Percentiles rank a stretch among this genome's conserved stretches.
phyloP scores from a whole-genome alignment of 2,329 filamentous ascomycete genomes.

The Zelopaecilomyces penicillatus region DNA sequence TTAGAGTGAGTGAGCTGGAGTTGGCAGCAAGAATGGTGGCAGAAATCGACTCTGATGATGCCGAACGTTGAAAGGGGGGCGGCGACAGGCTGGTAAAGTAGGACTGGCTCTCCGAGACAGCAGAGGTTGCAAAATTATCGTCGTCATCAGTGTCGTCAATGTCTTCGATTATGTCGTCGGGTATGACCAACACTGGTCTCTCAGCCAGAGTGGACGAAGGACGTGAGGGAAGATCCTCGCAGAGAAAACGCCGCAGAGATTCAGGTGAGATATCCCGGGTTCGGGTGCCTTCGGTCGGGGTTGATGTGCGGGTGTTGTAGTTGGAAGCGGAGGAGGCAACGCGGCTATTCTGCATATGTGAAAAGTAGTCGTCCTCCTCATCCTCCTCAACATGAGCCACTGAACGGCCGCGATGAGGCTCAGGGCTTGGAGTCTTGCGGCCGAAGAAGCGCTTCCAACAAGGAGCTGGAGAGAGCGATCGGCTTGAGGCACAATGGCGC shows the following conservation, averaged over 20 bases:
- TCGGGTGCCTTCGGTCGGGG: constrained; percentile 31
- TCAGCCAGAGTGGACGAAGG: constrained; percentile 19
- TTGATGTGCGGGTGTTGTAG: constrained; percentile 4
- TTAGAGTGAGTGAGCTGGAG: constrained; percentile 16
- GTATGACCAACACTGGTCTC: constrained; percentile 24
- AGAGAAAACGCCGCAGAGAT: constrained; percentile 43
- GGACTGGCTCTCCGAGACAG: constrained; percentile 34
- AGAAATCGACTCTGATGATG: constrained; percentile 21
- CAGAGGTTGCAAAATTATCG: constrained; percentile 53
- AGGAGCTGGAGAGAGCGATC: constrained; percentile 41
- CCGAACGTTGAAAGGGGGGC: constrained; percentile 38
- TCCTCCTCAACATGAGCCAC: constrained; percentile 1
- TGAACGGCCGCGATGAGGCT: constrained; percentile 11
- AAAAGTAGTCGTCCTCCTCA: constrained; percentile 13
- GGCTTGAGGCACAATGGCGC: constrained; percentile 32
- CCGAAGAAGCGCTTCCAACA: constrained; percentile 45
- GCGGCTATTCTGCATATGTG: constrained; percentile 22
- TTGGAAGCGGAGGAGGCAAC: constrained; percentile 15
- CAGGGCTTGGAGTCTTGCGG: constrained; percentile 29
- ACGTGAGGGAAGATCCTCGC: constrained; percentile 32
- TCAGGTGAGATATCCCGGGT: constrained; percentile 48
- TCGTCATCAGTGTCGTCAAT: constrained; percentile 43
- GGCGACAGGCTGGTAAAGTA: constrained; percentile 43
- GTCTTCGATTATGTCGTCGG: constrained; percentile 29
- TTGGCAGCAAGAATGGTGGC: constrained; percentile 11